phyloP scores from a whole-genome alignment of 2,329 filamentous ascomycete genomes.

The Aspergillus fischeri region DNA sequence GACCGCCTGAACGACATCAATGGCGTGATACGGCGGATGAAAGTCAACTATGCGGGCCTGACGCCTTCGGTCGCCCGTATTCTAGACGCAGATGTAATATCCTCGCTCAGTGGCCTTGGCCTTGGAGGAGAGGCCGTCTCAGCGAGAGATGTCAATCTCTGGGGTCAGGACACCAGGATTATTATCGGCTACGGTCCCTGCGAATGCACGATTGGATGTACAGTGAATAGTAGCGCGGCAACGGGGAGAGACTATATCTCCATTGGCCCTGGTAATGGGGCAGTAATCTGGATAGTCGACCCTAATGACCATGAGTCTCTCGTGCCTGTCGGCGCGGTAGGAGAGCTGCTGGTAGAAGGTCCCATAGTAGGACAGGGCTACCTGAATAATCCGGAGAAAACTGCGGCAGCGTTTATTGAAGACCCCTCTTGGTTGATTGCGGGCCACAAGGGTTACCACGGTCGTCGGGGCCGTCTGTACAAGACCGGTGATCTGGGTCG shows the following conservation, averaged over 20 bases:
- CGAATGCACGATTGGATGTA: constrained; percentile 42
- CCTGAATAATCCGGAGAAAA: constrained; percentile 37
- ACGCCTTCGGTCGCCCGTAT: constrained; percentile 56
- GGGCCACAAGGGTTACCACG: constrained; percentile 20
- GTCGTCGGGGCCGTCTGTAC: constrained; percentile 34
- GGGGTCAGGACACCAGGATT: constrained; percentile 40
- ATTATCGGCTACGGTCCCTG: constrained; percentile 44
- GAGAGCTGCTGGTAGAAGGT: constrained; percentile 47
- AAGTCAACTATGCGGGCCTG: constrained; percentile 54
- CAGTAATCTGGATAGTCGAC: constrained; percentile 39
- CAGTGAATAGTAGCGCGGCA: constrained; percentile 34
- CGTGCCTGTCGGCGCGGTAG: constrained; percentile 43
- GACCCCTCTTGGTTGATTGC: constrained; percentile 35
- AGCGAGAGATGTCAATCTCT: constrained; percentile 38
- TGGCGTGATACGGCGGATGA: constrained; percentile 48
- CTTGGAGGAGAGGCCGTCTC: constrained; percentile 45
- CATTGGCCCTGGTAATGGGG: constrained; percentile 37
- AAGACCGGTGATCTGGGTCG: constrained; percentile 39
- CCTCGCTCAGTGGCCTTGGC: constrained; percentile 37
- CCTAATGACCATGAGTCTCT: constrained; percentile 34
- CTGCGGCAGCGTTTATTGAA: constrained; percentile 32
- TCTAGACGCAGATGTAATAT: constrained; percentile 40
- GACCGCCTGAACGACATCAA: constrained; percentile 49
- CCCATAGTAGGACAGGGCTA: constrained; percentile 48
- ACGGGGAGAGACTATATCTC: constrained; percentile 34